Evolutionary conservation across 176 grass and related monocot genomes (phyloP), one percentile per base, ranked within the genome.

Genomic region (Hsuehochloa calcarea): DNA sequence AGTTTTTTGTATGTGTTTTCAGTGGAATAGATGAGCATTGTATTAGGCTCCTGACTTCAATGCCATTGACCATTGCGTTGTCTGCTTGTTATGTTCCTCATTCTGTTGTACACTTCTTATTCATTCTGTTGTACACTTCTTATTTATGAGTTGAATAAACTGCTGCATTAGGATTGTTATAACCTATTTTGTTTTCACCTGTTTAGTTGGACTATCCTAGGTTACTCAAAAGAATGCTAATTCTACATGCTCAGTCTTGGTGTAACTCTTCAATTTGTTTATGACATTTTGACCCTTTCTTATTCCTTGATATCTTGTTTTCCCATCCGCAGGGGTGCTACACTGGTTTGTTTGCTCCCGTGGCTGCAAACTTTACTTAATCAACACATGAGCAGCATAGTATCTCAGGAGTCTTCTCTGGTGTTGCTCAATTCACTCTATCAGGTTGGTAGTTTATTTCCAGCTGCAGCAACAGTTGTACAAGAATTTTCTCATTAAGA

Each of bases 291-390:
- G 13, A 47, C 25, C 45, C 8, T 58, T 2, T 65, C 7, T 19
- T 11, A 74, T 86, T 34, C 61, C 47, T 69, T 25, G 17, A 59
- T 82, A 75, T 27, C 3, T 1, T 74, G 84, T 70, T 72, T 55
- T 35, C 62, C 9, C 27, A 29, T 81, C 72, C 4, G 22, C 74
- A 95, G 96, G 88, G 96, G 91, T 26, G 85, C 89, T 10, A 66
- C 85, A 37, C 75, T 95, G 83, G 84, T 88, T 39, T 98, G 93
- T 78, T 76, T 90, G 87, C 83, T 98, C 73, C 89, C 87, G 0
- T 98, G 96, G 96, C 83, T 98, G 41, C 94, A 87, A 84, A 85
- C 80, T 85, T 90, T 98, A 82, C 88, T 98, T 75, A 81, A 58
- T 89, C 85, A 68, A 74, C 90, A 95, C 79, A 87, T 87, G 83